phyloP scores from a whole-genome alignment of 2,329 filamentous ascomycete genomes.

The Ophiostoma pallidulum region DNA sequence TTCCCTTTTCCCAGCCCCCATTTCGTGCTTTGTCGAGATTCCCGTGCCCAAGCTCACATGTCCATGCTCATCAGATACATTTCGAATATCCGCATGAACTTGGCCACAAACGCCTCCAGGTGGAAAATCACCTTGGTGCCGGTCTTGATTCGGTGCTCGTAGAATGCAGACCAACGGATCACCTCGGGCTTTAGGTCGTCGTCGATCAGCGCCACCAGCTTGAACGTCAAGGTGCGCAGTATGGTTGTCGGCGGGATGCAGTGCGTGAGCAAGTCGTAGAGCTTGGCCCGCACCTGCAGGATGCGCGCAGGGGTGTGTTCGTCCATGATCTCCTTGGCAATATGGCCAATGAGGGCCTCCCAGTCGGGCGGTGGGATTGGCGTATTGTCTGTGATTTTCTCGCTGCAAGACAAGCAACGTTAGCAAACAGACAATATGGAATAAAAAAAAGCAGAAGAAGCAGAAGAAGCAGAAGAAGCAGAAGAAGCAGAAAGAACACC shows the following conservation, averaged over 20 bases:
- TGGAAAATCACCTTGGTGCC: conserved; percentile 97
- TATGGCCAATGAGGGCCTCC: conserved; percentile 82
- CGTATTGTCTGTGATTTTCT: conserved; percentile 80
- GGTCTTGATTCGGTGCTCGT: conserved; percentile 86
- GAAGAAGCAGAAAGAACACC: no score
- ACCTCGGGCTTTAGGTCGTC: conserved; percentile 85
- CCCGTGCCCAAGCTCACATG: conserved; percentile 32
- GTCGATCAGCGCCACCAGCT: conserved; percentile 77
- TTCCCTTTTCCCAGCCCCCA: not conserved
- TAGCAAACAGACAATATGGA: not conserved
- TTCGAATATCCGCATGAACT: conserved; percentile 94
- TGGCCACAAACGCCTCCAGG: conserved; percentile 93
- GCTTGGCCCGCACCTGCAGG: conserved; percentile 76
- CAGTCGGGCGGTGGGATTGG: conserved; percentile 92
- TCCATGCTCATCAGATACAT: conserved; percentile 88
- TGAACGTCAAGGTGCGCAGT: conserved; percentile 89
- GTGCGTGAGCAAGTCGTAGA: conserved; percentile 96
- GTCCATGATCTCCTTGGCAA: conserved; percentile 86
- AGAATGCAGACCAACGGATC: conserved; percentile 93
- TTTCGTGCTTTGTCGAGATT: not conserved
- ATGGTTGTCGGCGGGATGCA: conserved; percentile 95
- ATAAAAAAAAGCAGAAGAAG: not conserved
- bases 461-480: no score
- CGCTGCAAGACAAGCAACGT: conserved; percentile 50
- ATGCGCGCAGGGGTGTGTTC: conserved; percentile 89